Conservation (phyloP, 768 basidiomycete species). For the Boletales sp. region DNA sequence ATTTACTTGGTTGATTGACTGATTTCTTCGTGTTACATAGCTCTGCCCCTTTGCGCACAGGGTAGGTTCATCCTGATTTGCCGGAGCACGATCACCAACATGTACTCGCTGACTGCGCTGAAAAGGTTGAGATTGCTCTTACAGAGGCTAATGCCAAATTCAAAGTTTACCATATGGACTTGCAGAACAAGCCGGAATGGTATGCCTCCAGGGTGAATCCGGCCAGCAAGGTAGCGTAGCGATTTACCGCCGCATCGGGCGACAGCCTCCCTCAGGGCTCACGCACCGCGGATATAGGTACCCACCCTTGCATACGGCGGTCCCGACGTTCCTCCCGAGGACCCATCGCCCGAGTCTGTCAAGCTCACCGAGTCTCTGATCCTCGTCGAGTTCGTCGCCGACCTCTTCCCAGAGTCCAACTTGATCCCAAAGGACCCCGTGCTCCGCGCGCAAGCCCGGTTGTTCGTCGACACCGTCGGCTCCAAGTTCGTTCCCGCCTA, state of each 20-base stretch:
- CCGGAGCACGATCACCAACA: not conserved
- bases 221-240: slow-evolving; percentile 51
- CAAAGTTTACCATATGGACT: slow-evolving; percentile 54
- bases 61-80: slow-evolving; percentile 38
- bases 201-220: slow-evolving; percentile 64
- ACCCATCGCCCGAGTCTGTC: slow-evolving; percentile 56
- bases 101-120: not conserved
- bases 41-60: slow-evolving; percentile 61
- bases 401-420: slow-evolving; percentile 45
- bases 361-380: slow-evolving; percentile 66
- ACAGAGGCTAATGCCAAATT: slow-evolving; percentile 49
- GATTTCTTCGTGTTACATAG: slow-evolving; percentile 35
- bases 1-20: too few relatives aligned
- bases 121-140: slow-evolving; percentile 60
- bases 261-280: too few relatives aligned
- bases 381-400: slow-evolving; percentile 64
- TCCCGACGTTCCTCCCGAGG: slow-evolving; percentile 47
- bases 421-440: slow-evolving; percentile 57
- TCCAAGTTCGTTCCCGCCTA: too few relatives aligned
- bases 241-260: not conserved
- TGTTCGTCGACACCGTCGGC: too few relatives aligned
- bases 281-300: slow-evolving; percentile 8
- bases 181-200: slow-evolving; percentile 67
- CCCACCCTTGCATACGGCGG: slow-evolving; percentile 57
- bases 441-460: slow-evolving; percentile 52